phyloP scores from a whole-genome alignment of 2,329 filamentous ascomycete species.

The Myriosclerotinia curreyana region DNA sequence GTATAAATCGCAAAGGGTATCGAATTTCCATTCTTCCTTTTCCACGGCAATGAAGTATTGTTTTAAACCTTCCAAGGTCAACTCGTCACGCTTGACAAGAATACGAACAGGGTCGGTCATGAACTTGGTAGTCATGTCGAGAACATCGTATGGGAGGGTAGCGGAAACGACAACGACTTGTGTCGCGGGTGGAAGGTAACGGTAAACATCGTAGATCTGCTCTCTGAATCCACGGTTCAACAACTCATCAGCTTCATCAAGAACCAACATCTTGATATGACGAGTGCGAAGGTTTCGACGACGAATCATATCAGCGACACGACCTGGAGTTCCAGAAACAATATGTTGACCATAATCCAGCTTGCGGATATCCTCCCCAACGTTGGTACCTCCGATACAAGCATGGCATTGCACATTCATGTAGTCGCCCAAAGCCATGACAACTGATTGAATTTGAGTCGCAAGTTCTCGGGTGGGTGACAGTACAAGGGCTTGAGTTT shows the following conservation, averaged over 20 bases:
- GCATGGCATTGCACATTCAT: constrained; percentile 99
- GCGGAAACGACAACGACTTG: constrained; percentile 98
- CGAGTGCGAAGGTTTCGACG: constrained; percentile 69
- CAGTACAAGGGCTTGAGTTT: constrained; percentile 91
- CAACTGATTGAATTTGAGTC: constrained; percentile 96
- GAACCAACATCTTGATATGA: constrained; percentile 75
- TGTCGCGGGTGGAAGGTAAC: constrained; percentile 91
- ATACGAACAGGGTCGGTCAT: constrained; percentile 98
- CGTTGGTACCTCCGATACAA: constrained; percentile 96
- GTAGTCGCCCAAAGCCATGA: constrained; percentile 99
- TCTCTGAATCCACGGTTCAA: constrained; percentile 95
- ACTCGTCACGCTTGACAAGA: constrained; percentile 95
- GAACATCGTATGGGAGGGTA: constrained; percentile 93
- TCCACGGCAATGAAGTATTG: constrained; percentile 99
- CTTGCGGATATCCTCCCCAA: constrained; percentile 96
- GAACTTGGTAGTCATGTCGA: constrained; percentile 99
- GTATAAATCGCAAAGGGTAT: constrained; percentile 97
- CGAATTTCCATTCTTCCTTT: constrained; percentile 99
- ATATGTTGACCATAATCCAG: constrained; percentile 98
- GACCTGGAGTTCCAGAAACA: constrained; percentile 94
- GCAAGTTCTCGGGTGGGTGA: constrained; percentile 95
- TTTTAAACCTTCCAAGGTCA: constrained; percentile 95
- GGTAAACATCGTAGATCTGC: constrained; percentile 99
- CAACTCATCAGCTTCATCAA: constrained; percentile 74
- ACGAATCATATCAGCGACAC: constrained; percentile 83